Percentiles rank a stretch among this genome's conserved stretches.
These are phyloP conservation scores for Chaetoscypha palmicola DNA, from an alignment of 2,329 filamentous ascomycete genomes.

Conservation along the genomic window DNA sequence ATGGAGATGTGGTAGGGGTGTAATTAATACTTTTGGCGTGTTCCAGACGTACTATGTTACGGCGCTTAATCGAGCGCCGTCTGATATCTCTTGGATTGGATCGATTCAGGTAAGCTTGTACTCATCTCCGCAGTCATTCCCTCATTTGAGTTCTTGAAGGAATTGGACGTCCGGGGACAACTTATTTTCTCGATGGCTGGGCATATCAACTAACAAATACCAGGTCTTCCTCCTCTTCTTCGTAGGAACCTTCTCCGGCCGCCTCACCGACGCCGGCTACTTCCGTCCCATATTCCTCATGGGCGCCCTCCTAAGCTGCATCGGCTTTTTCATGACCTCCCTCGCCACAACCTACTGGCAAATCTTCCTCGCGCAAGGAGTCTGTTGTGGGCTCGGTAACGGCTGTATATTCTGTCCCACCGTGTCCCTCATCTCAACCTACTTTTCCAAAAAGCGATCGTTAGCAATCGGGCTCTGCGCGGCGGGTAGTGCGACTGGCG, in stretches of 20 bases:
- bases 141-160: no score
- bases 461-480: constrained; percentile 31
- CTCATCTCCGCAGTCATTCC: no score
- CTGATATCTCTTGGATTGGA: constrained; percentile 42
- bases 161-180: no score
- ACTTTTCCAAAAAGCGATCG: constrained; percentile 16
- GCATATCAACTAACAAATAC: no score
- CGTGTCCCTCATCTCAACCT: constrained; percentile 28
- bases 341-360: constrained; percentile 33
- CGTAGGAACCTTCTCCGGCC: constrained; percentile 37
- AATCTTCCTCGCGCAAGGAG: constrained; percentile 35
- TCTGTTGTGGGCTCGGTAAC: constrained; percentile 33
- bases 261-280: constrained; percentile 38
- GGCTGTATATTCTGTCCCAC: constrained; percentile 34
- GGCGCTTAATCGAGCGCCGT: constrained; percentile 30
- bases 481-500: constrained; percentile 31
- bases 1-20: constrained; percentile 26
- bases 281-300: constrained; percentile 23
- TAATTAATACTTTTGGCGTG: constrained; percentile 26
- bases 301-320: constrained; percentile 13
- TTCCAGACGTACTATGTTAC: constrained; percentile 35
- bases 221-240: constrained; percentile 37
- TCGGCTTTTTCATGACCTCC: constrained; percentile 34
- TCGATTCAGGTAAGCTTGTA: no score
- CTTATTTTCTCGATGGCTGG: no score